Base-by-base conservation (phyloP, 441 rosid genomes). In the Brassica hybrid region DNA sequence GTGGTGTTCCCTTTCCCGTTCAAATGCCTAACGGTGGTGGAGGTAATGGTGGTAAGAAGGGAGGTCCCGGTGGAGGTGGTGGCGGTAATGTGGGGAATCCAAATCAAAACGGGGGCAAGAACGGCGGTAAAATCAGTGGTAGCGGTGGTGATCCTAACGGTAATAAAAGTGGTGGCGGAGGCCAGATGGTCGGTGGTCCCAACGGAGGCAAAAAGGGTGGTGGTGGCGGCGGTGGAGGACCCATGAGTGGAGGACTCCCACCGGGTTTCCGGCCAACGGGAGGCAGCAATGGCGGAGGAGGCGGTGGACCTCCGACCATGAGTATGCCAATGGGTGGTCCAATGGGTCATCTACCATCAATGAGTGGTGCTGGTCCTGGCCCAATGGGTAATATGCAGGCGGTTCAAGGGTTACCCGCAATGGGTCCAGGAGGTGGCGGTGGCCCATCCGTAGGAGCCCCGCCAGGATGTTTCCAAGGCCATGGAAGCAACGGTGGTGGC, bases 381-480 rank as follows among this genome's bases (percentile, higher is more conserved):
- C 78, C 82, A n/a, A 76, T 80, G 84, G 79, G 84, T 65, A 81
- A 69, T 65, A 63, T 87, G 72, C 86, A 89, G 1, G 91, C 97
- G 1, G 93, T 89, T 38, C 97, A 87, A 77, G 97, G 97, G 27
- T 85, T 91, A 19, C 93, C 97, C 0, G 85, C 88, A 6, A 72
- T 83, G 43, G 89, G 86, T n/a, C 79, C 84, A 74, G 65, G 30
- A 3, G 72, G 34, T n/a, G 82, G 85, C 0, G 88, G 80, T 0
- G 83, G 84, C 1, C 73, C 77, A 34, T 32, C 76, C 0, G 81
- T 61, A 5, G 85, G 83, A 10, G 78, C 73, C 6, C 86, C 79
- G 0, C 80, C 82, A 11, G 94, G 91, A 0, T 89, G 90, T 82
- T 88, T 88, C 32, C 96, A 87, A 73, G 97, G 93, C 12, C 87